These are phyloP conservation scores for Discostella stelligera DNA, from an alignment of 352 stramenopile species.

Conservation along the genomic window DNA sequence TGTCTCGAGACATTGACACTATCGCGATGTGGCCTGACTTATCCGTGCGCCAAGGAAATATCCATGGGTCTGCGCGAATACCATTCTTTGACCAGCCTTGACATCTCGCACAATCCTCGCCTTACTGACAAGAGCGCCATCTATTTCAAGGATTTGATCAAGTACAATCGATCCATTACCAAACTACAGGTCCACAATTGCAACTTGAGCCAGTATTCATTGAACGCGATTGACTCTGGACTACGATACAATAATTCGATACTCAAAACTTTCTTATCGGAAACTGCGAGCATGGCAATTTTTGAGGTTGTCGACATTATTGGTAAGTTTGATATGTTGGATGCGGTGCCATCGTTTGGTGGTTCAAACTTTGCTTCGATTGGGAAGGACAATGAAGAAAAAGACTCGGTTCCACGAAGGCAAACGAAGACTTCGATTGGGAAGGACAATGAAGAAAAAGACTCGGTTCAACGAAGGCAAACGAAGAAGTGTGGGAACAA, in stretches of 20 bases:
- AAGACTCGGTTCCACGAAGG: too few species aligned
- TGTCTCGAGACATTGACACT: neutral
- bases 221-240: conserved; percentile 4
- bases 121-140: conserved; percentile 3
- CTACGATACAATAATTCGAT: conserved; percentile 14
- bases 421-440: too few species aligned
- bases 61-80: conserved; percentile 6
- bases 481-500: too few species aligned
- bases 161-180: conserved; percentile 2
- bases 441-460: too few species aligned
- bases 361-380: too few species aligned
- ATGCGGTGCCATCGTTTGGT: too few species aligned
- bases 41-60: conserved; percentile 6
- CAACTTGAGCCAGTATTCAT: neutral
- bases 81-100: conserved; percentile 1
- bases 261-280: conserved; percentile 6
- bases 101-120: conserved; percentile 10
- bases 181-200: conserved; percentile 3
- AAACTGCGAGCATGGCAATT: neutral
- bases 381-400: too few species aligned
- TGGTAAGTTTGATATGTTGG: neutral
- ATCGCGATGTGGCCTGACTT: conserved; percentile 1
- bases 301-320: conserved; percentile 7
- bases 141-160: conserved; percentile 16
- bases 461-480: too few species aligned